These are phyloP conservation scores for Apiotrichum gracile DNA, from an alignment of 1,284 basidiomycete species.

Conservation along the genomic window DNA sequence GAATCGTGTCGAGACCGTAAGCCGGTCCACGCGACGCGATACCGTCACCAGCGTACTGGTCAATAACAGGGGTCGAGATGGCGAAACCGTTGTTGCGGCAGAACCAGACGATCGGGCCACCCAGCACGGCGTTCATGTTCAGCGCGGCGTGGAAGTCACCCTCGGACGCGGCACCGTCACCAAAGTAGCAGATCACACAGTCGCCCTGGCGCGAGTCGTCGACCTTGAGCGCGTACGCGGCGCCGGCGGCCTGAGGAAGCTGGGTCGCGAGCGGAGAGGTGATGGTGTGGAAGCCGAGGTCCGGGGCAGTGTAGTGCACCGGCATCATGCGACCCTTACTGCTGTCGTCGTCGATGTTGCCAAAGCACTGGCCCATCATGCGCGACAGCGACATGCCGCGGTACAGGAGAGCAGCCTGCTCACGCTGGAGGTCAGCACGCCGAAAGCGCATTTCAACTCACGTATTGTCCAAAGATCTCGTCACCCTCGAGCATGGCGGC, in stretches of 20 bases:
- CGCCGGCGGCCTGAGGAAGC: conserved; percentile 91
- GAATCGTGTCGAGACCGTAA: conserved; percentile 85
- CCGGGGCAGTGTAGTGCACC: conserved; percentile 77
- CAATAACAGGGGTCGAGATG: conserved; percentile 83
- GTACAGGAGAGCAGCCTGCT: conserved; percentile 84
- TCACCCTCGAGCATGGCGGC: conserved; percentile 76
- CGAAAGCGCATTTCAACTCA: conserved; percentile 17
- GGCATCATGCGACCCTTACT: conserved; percentile 88
- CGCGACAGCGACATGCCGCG: conserved; percentile 68
- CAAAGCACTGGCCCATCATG: conserved; percentile 83
- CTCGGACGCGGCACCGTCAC: conserved; percentile 58
- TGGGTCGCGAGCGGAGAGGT: conserved; percentile 92
- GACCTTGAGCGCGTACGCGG: conserved; percentile 80
- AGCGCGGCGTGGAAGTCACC: conserved; percentile 55
- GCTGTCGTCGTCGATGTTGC: conserved; percentile 70
- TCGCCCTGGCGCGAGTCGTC: conserved; percentile 66
- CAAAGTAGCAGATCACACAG: conserved; percentile 85
- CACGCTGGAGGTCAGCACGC: conserved; percentile 55
- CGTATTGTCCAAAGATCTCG: conserved; percentile 60
- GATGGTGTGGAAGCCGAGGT: conserved; percentile 86
- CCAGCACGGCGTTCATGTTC: conserved; percentile 51
- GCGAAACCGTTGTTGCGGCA: conserved; percentile 61
- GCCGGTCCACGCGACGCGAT: conserved; percentile 85
- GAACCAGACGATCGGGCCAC: conserved; percentile 46
- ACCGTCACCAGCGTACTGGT: conserved; percentile 90